These are phyloP conservation scores for Acrocalymma vagum DNA, from an alignment of 2,329 filamentous ascomycete species.

Conservation along the genomic window DNA sequence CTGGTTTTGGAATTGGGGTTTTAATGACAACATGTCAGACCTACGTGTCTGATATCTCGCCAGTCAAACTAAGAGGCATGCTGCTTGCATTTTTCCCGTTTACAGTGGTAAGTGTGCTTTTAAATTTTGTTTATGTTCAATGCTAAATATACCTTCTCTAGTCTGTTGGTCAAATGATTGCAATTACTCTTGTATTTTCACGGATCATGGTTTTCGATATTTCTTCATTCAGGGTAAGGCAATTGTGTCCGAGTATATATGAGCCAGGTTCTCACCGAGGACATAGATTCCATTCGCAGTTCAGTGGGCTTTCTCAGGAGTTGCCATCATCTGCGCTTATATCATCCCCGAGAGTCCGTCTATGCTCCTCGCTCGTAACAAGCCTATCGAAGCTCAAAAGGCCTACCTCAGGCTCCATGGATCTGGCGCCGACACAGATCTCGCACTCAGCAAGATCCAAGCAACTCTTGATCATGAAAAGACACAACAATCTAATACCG, in stretches of 20 bases:
- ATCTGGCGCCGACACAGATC: constrained; percentile 6
- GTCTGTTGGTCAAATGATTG: too few relatives aligned
- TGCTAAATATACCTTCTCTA: too few relatives aligned
- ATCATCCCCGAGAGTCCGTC: constrained; percentile 8
- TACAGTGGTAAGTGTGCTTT: too few relatives aligned
- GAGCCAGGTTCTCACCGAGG: background rate
- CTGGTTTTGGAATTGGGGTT: too few relatives aligned
- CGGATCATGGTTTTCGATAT: too few relatives aligned
- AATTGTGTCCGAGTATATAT: background rate
- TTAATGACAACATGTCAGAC: too few relatives aligned
- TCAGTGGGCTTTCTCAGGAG: constrained; percentile 8
- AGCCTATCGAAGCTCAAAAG: constrained; percentile 6
- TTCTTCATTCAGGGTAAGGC: background rate
- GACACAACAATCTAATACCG: background rate
- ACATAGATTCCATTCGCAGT: constrained; percentile 9
- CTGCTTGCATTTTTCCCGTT: too few relatives aligned
- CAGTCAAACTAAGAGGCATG: too few relatives aligned
- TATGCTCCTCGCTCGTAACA: constrained; percentile 6
- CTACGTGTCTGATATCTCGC: too few relatives aligned
- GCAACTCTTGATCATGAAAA: constrained; percentile 10
- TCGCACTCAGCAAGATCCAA: constrained; percentile 8
- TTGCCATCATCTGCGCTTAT: constrained; percentile 5
- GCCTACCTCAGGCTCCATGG: constrained; percentile 7
- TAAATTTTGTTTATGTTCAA: too few relatives aligned
- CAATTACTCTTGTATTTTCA: too few relatives aligned